Percentiles rank a stretch among this genome's conserved stretches.
phyloP scores from a whole-genome alignment of 2,329 filamentous ascomycete species.

The Mollisia scopiformis region DNA sequence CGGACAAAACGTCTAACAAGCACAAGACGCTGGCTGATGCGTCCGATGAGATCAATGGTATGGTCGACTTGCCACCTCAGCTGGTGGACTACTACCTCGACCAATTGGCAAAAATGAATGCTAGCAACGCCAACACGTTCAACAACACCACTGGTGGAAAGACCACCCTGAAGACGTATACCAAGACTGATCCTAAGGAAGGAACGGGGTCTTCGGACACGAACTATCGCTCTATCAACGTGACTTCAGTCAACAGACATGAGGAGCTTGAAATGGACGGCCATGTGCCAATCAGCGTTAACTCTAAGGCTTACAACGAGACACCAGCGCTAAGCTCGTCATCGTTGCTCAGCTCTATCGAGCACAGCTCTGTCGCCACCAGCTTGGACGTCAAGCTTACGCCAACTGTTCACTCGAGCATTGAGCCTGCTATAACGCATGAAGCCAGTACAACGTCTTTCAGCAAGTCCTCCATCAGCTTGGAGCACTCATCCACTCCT shows the following conservation, averaged over 20 bases:
- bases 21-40: neutral
- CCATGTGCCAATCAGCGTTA: neutral
- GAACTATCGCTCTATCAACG: no score
- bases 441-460: neutral
- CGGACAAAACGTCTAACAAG: neutral
- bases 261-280: neutral
- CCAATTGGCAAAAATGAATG: neutral
- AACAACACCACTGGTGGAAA: neutral
- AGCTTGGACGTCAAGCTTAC: neutral
- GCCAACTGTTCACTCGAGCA: neutral
- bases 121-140: neutral
- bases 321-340: neutral
- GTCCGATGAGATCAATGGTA: neutral
- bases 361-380: neutral
- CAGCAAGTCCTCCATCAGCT: neutral
- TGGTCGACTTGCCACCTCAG: neutral
- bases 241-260: neutral
- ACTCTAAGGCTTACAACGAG: neutral
- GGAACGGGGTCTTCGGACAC: neutral
- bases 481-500: neutral
- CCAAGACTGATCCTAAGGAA: neutral
- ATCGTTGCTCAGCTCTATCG: neutral
- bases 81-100: neutral
- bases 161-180: neutral
- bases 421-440: neutral